Conservation (phyloP, 2,329 filamentous ascomycete genomes). For the Colletotrichum musae region DNA sequence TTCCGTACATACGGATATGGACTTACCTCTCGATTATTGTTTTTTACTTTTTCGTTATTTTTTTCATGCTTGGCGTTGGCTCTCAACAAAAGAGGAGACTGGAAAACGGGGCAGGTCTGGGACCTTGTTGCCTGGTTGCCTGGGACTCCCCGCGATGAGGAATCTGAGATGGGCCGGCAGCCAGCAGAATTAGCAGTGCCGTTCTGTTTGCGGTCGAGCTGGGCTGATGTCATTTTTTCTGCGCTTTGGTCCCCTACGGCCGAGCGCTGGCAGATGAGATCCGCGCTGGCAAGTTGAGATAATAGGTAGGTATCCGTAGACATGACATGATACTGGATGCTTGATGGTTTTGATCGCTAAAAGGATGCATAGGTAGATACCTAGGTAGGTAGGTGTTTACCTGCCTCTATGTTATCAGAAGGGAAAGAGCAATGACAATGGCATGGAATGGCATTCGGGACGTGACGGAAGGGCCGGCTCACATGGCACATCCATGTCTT, state of each 20-base stretch:
- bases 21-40: background rate
- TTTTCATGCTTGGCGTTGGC: background rate
- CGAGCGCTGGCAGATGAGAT: background rate
- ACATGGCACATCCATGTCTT: slow-evolving; percentile 33
- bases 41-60: background rate
- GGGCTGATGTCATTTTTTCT: slow-evolving; percentile 34
- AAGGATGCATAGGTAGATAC: too few relatives aligned
- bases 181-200: too few relatives aligned
- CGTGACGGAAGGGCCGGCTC: slow-evolving; percentile 23
- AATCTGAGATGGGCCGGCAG: background rate
- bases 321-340: too few relatives aligned
- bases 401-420: background rate
- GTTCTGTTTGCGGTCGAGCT: slow-evolving; percentile 23
- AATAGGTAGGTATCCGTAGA: too few relatives aligned
- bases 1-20: background rate
- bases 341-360: too few relatives aligned
- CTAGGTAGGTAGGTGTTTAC: background rate
- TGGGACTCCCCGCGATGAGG: slow-evolving; percentile 24
- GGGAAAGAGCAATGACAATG: background rate
- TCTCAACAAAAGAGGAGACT: slow-evolving; percentile 33
- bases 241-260: slow-evolving; percentile 1
- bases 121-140: background rate
- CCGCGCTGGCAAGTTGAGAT: background rate
- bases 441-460: background rate
- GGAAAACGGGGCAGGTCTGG: slow-evolving; percentile 15